Conservation (phyloP, 1,139 yeast species). For the Pichia sorboxylosa region DNA sequence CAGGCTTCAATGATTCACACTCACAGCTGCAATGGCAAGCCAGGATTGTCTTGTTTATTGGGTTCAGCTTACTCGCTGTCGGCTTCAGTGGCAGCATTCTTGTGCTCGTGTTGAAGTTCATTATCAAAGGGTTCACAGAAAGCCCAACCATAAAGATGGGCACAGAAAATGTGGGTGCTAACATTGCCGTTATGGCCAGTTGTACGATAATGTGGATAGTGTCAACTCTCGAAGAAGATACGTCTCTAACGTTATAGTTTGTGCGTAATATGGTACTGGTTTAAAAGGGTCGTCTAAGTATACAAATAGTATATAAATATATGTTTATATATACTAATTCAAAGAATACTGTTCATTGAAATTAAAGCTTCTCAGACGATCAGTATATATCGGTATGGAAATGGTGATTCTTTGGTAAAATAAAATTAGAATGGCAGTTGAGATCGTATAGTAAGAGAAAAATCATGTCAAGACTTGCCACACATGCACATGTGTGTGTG, state of each 20-base stretch:
- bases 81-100: slow-evolving; percentile 90
- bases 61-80: slow-evolving; percentile 86
- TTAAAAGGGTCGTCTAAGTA: background rate
- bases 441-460: too few relatives aligned
- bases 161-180: slow-evolving; percentile 72
- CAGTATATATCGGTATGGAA: too few relatives aligned
- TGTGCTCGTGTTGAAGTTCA: slow-evolving; percentile 73
- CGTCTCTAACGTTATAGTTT: slow-evolving; percentile 65
- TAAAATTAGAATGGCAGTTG: too few relatives aligned
- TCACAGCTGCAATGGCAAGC: slow-evolving; percentile 80
- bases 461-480: too few relatives aligned
- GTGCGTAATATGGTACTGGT: background rate
- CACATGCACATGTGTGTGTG: too few relatives aligned
- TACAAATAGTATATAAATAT: slow-evolving; percentile 1
- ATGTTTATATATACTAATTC: background rate
- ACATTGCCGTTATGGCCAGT: slow-evolving; percentile 72
- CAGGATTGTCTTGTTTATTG: slow-evolving; percentile 75
- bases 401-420: too few relatives aligned
- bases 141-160: slow-evolving; percentile 96
- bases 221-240: slow-evolving; percentile 91
- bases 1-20: slow-evolving; percentile 29
- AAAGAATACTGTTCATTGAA: too few relatives aligned
- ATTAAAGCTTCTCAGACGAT: too few relatives aligned
- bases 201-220: slow-evolving; percentile 86
- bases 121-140: slow-evolving; percentile 58